Conservation (phyloP, 2,329 filamentous ascomycete genomes). For the Cladophialophora chaetospira region DNA sequence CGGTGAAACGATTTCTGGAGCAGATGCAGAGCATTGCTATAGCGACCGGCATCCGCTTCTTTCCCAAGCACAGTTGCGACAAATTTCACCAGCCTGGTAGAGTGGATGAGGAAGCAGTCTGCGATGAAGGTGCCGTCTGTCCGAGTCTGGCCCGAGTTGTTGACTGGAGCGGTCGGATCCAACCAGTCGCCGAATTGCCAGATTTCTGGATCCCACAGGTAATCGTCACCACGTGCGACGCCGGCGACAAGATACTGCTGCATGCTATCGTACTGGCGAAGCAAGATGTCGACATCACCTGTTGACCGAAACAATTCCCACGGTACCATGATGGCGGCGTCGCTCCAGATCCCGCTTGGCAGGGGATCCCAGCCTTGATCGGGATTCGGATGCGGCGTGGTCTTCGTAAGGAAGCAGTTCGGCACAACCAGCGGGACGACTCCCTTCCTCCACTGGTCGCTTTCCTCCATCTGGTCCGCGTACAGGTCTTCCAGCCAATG, state of each 20-base stretch:
- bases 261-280: constrained; percentile 41
- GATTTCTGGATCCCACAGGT: constrained; percentile 40
- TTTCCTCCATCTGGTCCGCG: background rate
- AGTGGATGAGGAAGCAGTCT: constrained; percentile 43
- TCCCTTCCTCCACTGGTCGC: background rate
- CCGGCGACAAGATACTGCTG: constrained; percentile 42
- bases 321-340: constrained; percentile 42
- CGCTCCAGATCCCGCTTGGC: constrained; percentile 44
- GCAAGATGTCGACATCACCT: constrained; percentile 41
- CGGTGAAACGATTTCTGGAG: constrained; percentile 34
- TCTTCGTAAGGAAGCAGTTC: background rate
- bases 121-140: constrained; percentile 41
- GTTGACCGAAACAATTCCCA: constrained; percentile 40
- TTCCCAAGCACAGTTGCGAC: constrained; percentile 36
- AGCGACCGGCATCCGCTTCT: constrained; percentile 30
- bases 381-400: background rate
- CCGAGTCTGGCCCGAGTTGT: constrained; percentile 38
- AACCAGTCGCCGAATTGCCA: constrained; percentile 48
- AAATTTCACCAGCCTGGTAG: constrained; percentile 37
- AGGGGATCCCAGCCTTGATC: no score
- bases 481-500: constrained; percentile 54
- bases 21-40: constrained; percentile 9
- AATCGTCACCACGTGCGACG: constrained; percentile 36
- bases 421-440: background rate
- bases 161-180: constrained; percentile 43